Evolutionary conservation across 1,284 basidiomycete species (phyloP).

Genomic region (Sporisorium exsertum): DNA sequence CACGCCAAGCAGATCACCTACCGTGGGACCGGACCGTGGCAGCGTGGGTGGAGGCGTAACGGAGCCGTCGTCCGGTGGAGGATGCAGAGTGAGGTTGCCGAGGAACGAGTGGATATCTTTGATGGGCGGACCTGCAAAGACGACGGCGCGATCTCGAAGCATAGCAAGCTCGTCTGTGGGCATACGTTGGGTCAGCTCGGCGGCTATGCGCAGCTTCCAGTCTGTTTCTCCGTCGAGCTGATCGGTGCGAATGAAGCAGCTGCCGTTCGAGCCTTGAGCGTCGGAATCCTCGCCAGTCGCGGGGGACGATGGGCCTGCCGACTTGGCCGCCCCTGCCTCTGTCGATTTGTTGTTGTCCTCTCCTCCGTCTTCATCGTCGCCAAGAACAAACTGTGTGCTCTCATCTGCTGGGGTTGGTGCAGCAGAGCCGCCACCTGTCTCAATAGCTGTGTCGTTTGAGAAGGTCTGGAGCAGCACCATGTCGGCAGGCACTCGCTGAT

Average conservation of each 20-base stretch:
- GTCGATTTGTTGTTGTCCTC: conserved; percentile 7
- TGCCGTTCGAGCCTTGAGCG: conserved; percentile 79
- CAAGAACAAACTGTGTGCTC: conserved; percentile 46
- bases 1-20: conserved; percentile 53
- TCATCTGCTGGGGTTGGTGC: conserved; percentile 25
- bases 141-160: conserved; percentile 69
- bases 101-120: conserved; percentile 98
- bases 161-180: conserved; percentile 76
- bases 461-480: conserved; percentile 87
- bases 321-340: conserved; percentile 2
- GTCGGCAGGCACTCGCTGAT: conserved; percentile 95
- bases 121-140: conserved; percentile 86
- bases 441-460: conserved; percentile 52
- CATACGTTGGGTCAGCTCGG: conserved; percentile 84
- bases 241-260: conserved; percentile 97
- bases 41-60: conserved; percentile 20
- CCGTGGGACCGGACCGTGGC: conserved; percentile 70
- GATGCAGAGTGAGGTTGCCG: conserved; percentile 86
- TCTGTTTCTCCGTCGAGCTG: conserved; percentile 99
- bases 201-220: conserved; percentile 95
- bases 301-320: not conserved
- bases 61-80: conserved; percentile 36
- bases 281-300: conserved; percentile 2
- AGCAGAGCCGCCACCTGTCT: conserved; percentile 13
- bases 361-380: conserved; percentile 50